Conservation (phyloP, 257 asterid species). For the Solanum corneliomulleri region DNA sequence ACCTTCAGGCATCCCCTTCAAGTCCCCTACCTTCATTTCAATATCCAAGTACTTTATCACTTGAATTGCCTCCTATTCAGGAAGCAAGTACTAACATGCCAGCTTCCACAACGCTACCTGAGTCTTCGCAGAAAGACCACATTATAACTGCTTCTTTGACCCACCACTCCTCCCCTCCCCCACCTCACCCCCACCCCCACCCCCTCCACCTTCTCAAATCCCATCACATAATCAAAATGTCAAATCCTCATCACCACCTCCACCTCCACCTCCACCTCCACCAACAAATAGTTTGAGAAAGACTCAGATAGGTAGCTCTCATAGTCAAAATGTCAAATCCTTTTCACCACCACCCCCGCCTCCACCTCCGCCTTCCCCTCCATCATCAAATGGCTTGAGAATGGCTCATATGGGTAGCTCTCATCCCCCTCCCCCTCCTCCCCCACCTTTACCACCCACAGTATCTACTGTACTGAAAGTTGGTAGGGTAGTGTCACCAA, state of each 20-base stretch:
- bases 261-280: neutral
- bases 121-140: neutral
- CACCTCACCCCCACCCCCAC: neutral
- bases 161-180: constrained; percentile 13
- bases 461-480: constrained; percentile 14
- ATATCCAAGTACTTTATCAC: neutral
- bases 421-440: constrained; percentile 17
- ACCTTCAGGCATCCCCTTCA: neutral
- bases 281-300: neutral
- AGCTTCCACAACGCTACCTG: neutral
- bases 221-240: neutral
- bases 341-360: constrained; percentile 2
- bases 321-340: neutral
- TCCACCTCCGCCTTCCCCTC: neutral
- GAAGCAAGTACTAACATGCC: neutral
- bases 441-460: constrained; percentile 14
- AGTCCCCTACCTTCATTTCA: neutral
- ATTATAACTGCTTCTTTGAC: neutral
- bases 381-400: neutral
- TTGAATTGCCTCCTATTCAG: constrained; percentile 1
- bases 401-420: neutral
- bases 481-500: constrained; percentile 24
- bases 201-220: neutral
- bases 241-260: constrained; percentile 2
- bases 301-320: neutral